Evolutionary conservation across 768 basidiomycete genomes (phyloP), one percentile per base, ranked within the genome.

Genomic region (Amanita brunnescens): DNA sequence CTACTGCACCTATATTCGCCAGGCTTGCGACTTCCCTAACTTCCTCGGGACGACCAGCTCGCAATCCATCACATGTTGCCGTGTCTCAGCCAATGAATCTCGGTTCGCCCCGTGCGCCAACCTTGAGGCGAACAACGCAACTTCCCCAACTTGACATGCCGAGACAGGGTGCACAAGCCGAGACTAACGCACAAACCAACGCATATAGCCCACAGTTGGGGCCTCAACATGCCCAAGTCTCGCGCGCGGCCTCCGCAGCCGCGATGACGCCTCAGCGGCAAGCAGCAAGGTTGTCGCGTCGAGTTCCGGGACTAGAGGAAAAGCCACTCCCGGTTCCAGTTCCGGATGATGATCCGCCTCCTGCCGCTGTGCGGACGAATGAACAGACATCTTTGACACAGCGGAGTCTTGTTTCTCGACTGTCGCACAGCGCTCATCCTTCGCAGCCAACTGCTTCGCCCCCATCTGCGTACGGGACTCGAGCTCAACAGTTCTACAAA

Each of bases 1-100:
- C 67, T 9, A 59, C 65, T 6, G 63, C 76, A 14, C 75, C 76
- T 1, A 57, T 78, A 54, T 68, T 71, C 52, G 69, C 72, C 23
- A 61, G 65, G 39, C 72, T 77, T 57, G 64, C 71, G 18, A 51
- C 50, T 23, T 32, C 40, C 23, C 5, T 35, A 3, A 44, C 41
- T 32, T 50, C 49, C 14, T 10, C 49, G 21, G 40, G 20, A 41
- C 49, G 42, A 39, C 49, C 30, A 14, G 3, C 38, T 37, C 41
- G 41, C 14, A 16, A 51, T 44, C 32, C 32, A n/a, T 18, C 23
- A 21, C 21, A n/a, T n/a, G 33, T 44, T 20, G 38, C 26, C 26
- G 50, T 71, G 6, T 71, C 74, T 8, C 60, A 62, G 6, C 73
- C 71, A 2, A 71, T 71, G 67, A 35, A 59, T 24, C 50, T 51